Evolutionary conservation across 1,139 yeast species (phyloP), one percentile per base, ranked within the genome.

Genomic region (Zhuliangozyma blackwelliae): DNA sequence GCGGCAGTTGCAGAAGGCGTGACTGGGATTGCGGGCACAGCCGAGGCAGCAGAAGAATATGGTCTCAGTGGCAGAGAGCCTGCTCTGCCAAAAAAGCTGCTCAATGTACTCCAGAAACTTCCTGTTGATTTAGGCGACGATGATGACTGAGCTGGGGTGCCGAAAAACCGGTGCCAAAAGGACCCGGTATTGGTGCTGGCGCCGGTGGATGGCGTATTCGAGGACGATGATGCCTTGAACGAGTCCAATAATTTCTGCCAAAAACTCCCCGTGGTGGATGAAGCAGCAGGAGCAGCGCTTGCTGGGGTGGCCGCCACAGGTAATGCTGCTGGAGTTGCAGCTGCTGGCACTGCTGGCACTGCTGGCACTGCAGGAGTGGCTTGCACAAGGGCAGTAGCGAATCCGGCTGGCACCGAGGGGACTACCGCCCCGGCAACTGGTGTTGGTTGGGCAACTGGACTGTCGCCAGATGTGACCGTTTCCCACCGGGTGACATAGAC

Each of bases 401-500:
- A 4, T 16, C 16, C 16, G 3, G 16, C 16, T 16, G 16, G 16
- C 4, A 16, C 16, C 4, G 16, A 16, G 16, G 16, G 16, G 4
- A 16, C 16, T 16, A 16, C 16, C 16, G 16, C 16, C 4, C 16
- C 16, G n/a, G 38, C 16, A 25, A 33, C 43, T 13, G 40, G 37
- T n/a, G 46, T 36, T 10, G 46, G 32, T n/a, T 47, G 35, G 11
- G 46, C 37, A 23, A 36, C 42, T 27, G 48, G 38, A 25, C 10
- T 26, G 19, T 12, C 26, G 28, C 26, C 23, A 12, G 16, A 16
- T 4, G 62, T 55, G n/a, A 51, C 50, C 10, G 63, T 57, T 39
- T 58, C 50, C 43, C 45, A 51, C 5, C 57, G 46, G 7, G 65
- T 60, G 16, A 55, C 50, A 19, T 59, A 40, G 7, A 54, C 54